Evolutionary conservation across 1,284 basidiomycete species (phyloP), one percentile per base, ranked within the genome.

Genomic region (Cutaneotrichosporon daszewskae): DNA sequence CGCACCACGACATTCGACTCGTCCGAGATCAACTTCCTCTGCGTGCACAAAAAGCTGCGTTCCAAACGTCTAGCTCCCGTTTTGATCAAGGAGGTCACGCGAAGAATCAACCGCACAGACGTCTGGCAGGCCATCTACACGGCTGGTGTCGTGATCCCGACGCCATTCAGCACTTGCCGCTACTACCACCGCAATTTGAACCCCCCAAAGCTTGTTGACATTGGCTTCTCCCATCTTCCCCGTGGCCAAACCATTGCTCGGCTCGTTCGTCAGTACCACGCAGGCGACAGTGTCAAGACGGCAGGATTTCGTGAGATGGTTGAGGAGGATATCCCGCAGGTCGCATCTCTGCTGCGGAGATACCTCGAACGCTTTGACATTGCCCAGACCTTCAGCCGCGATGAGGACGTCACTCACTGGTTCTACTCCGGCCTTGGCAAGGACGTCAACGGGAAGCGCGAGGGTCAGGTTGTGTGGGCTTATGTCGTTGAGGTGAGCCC

Each of bases 41-140:
- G 91, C 60, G 84, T 97, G 4, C 94, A 97, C 78, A 99, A 99
- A 75, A 96, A 96, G 71, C 75, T 98, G 36, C 84, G 95, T 12
- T 87, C 89, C 5, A 98, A 97, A 69, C 85, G 95, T 26, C 77
- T 99, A 16, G 85, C 95, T 1, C 95, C 95, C 0, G 87, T 98
- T 20, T 78, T 99, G 39, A 99, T 99, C 74, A 96, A 97, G 70
- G 95, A 99, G 69, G 87, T 98, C 22, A 99, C 95, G 0, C 80
- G 95, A 14, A 87, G 88, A 61, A 87, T 88, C 52, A 83, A 98
- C 68, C 75, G 97, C 16, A 79, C 81, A 50, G 87, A 90, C 37
- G 77, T 95, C 39, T 98, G 96, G 75, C 95, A 99, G 71, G 95
- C 95, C 4, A 87, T 98, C 45, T 98, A 98, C 69, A 99, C 95